phyloP scores from a whole-genome alignment of 2,329 filamentous ascomycete genomes.

The Xylariales sp. region DNA sequence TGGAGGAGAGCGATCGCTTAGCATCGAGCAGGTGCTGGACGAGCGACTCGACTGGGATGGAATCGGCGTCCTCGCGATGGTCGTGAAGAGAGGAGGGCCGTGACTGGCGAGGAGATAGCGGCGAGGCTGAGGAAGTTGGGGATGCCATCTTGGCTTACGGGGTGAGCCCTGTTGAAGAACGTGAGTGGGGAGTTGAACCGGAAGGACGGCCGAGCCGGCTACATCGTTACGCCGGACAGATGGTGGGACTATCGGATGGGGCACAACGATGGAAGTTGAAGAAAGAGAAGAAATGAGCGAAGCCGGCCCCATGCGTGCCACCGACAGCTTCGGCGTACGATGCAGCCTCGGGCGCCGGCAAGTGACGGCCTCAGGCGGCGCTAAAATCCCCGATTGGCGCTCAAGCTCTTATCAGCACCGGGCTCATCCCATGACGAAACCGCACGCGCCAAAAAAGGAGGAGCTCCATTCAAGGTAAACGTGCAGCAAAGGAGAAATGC shows the following conservation, averaged over 20 bases:
- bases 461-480: neutral
- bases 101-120: slow-evolving; percentile 18
- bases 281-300: neutral
- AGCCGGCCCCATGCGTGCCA: neutral
- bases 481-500: neutral
- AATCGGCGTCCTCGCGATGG: slow-evolving; percentile 30
- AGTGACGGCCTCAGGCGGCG: slow-evolving; percentile 3
- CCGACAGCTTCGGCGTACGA: neutral
- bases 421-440: neutral
- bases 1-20: slow-evolving; percentile 82
- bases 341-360: slow-evolving; percentile 5
- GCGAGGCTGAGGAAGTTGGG: slow-evolving; percentile 9
- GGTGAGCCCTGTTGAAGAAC: slow-evolving; percentile 4
- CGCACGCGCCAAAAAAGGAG: neutral
- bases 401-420: slow-evolving; percentile 1
- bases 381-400: slow-evolving; percentile 4
- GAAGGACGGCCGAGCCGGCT: slow-evolving; percentile 4
- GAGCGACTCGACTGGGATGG: slow-evolving; percentile 65
- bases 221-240: slow-evolving; percentile 8
- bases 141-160: slow-evolving; percentile 8
- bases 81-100: slow-evolving; percentile 18
- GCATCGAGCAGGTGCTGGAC: slow-evolving; percentile 81
- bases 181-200: slow-evolving; percentile 1
- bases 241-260: neutral
- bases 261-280: neutral